Base-by-base conservation (phyloP, 78 protist genomes). In the Dictyostelium intermedium region DNA sequence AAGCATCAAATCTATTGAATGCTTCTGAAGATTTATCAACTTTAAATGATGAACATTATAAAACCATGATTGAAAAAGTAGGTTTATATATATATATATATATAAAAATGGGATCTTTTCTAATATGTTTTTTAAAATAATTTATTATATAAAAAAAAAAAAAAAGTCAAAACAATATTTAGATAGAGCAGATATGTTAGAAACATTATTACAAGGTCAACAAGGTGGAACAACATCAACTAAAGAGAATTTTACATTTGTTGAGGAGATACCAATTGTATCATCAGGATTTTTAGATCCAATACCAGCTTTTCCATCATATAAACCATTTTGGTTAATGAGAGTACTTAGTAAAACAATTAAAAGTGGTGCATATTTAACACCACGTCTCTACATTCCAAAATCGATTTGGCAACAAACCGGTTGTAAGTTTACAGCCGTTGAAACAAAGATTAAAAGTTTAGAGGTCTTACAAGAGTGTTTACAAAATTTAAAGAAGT, bases 261-360 rank as follows among this genome's bases (percentile, higher is more conserved):
- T 80, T 6, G 94, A 89, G 10, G 94, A 89, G 30, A 43, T 56
- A 89, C 77, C 85, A 47, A 43, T 73, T 11, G 34, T 27, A 16
- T 25, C 66, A 56, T 25, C 86, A 7, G 77, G 50, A 25, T n/a
- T 47, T 16, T 37, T 66, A 14, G 94, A 89, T 35, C 85, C 94
- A 30, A 34, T 89, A n/a, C 94, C 94, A 60, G 85, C 94, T 45
- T 89, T 89, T 30, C 86, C 94, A 63, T 80, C 94, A n/a, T 89
- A 89, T 34, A 89, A 89, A 60, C 95, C 95, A 56, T 91, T 84
- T 63, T 91, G 95, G 95, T 47, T 91, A 27, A 91, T 91, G 95
- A 91, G 91, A 78, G 92, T 83, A 32, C 35, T 91, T 1, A 61
- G 84, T 18, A 83, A 84, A 34, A 91, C 95, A 3, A 91, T 91